Conservation (phyloP, 192 early-diverging fungal species). For the Coemansia sp. region DNA sequence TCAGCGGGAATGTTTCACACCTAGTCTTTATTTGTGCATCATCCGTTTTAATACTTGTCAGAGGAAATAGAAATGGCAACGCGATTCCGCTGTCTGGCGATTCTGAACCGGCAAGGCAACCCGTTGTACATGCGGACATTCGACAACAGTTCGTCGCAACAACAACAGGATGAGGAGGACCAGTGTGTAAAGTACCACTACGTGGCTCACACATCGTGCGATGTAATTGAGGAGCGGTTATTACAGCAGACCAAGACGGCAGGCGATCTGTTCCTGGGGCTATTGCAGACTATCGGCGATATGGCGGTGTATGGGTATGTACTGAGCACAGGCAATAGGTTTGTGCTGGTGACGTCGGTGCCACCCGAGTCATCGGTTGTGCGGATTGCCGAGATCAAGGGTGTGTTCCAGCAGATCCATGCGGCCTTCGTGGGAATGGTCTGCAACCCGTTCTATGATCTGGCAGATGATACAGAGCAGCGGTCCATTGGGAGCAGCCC, state of each 20-base stretch:
- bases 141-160: slow-evolving; percentile 34
- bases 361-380: slow-evolving; percentile 80
- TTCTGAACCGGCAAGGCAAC: slow-evolving; percentile 69
- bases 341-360: slow-evolving; percentile 66
- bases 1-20: too few species aligned
- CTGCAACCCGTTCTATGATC: slow-evolving; percentile 86
- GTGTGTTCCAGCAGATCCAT: slow-evolving; percentile 83
- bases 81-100: slow-evolving; percentile 33
- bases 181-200: slow-evolving; percentile 88
- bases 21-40: too few species aligned
- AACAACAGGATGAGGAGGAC: slow-evolving; percentile 43
- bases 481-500: background rate
- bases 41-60: background rate
- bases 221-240: slow-evolving; percentile 74
- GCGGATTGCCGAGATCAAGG: slow-evolving; percentile 61
- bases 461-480: slow-evolving; percentile 43
- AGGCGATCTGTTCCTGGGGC: slow-evolving; percentile 82
- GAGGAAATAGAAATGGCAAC: slow-evolving; percentile 17
- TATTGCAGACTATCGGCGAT: slow-evolving; percentile 87
- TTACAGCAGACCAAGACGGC: slow-evolving; percentile 51
- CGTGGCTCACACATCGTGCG: slow-evolving; percentile 86
- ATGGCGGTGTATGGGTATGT: slow-evolving; percentile 88
- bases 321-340: slow-evolving; percentile 82
- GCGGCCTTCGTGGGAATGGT: slow-evolving; percentile 76
- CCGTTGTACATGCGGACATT: slow-evolving; percentile 84